These are phyloP conservation scores for Tilletia caries DNA, from an alignment of 1,284 basidiomycete species.

Conservation along the genomic window DNA sequence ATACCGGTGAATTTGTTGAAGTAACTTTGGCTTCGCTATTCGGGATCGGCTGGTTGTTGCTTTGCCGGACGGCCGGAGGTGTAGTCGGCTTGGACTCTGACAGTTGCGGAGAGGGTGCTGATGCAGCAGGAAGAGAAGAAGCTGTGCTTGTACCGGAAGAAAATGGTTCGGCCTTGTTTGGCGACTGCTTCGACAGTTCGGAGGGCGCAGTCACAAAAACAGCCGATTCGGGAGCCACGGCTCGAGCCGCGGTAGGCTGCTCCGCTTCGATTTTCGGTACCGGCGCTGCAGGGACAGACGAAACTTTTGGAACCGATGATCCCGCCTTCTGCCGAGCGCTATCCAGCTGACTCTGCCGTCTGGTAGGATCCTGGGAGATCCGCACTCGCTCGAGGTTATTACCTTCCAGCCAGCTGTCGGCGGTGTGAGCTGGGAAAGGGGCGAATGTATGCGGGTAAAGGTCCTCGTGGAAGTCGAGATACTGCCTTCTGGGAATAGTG, in stretches of 20 bases:
- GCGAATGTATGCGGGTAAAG: conserved; percentile 15
- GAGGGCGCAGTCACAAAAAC: too few relatives aligned
- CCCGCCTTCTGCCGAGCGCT: background rate
- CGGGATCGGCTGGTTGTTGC: too few relatives aligned
- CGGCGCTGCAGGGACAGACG: background rate
- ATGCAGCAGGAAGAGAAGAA: too few relatives aligned
- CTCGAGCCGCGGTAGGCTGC: background rate
- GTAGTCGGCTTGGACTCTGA: too few relatives aligned
- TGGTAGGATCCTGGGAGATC: conserved; percentile 14
- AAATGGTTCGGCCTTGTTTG: too few relatives aligned
- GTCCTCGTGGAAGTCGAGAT: conserved; percentile 20
- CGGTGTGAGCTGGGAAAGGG: background rate
- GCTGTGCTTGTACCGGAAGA: too few relatives aligned
- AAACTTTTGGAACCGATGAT: too few relatives aligned
- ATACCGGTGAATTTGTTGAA: too few relatives aligned
- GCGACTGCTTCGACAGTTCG: too few relatives aligned
- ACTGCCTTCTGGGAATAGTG: conserved; percentile 17
- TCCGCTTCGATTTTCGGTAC: background rate
- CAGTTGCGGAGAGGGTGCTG: too few relatives aligned
- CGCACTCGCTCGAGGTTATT: background rate
- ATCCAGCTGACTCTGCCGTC: background rate
- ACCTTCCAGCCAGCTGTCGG: conserved; percentile 4
- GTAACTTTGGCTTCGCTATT: too few relatives aligned
- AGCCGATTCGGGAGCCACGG: background rate
- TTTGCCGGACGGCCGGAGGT: too few relatives aligned